Conservation (phyloP, 2,329 filamentous ascomycete genomes). For the Teratosphaeria viscida region DNA sequence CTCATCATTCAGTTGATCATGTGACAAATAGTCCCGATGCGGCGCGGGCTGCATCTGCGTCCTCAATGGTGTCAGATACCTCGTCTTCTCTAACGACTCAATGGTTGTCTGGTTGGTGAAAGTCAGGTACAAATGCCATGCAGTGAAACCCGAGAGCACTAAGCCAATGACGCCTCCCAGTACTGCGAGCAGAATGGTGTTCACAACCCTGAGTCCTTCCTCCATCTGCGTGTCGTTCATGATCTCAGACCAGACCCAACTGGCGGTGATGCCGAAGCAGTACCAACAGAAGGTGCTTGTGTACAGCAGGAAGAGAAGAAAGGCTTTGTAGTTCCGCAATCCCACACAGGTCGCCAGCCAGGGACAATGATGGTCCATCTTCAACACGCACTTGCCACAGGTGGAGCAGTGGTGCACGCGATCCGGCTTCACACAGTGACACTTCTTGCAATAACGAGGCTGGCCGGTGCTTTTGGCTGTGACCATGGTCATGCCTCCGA, state of each 20-base stretch:
- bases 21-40: conserved; percentile 20
- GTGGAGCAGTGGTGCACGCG: conserved; percentile 94
- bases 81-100: conserved; percentile 88
- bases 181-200: conserved; percentile 80
- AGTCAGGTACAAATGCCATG: conserved; percentile 81
- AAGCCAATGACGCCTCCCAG: conserved; percentile 84
- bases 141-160: conserved; percentile 79
- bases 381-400: conserved; percentile 85
- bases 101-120: conserved; percentile 80
- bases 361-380: conserved; percentile 99
- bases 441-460: conserved; percentile 92
- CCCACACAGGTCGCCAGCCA: conserved; percentile 96
- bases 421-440: conserved; percentile 86
- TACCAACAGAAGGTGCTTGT: conserved; percentile 77
- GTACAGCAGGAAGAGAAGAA: conserved; percentile 85
- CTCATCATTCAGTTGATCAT: conserved; percentile 4
- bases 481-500: conserved; percentile 49
- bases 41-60: conserved; percentile 48
- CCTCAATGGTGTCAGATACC: conserved; percentile 75
- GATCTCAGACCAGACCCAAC: conserved; percentile 81
- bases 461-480: conserved; percentile 82
- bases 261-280: conserved; percentile 62
- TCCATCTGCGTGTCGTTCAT: conserved; percentile 62
- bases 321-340: conserved; percentile 88
- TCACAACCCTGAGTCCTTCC: conserved; percentile 65